Evolutionary conservation across 73 alveolate species (phyloP).

Genomic region (Uronychia setigera): DNA sequence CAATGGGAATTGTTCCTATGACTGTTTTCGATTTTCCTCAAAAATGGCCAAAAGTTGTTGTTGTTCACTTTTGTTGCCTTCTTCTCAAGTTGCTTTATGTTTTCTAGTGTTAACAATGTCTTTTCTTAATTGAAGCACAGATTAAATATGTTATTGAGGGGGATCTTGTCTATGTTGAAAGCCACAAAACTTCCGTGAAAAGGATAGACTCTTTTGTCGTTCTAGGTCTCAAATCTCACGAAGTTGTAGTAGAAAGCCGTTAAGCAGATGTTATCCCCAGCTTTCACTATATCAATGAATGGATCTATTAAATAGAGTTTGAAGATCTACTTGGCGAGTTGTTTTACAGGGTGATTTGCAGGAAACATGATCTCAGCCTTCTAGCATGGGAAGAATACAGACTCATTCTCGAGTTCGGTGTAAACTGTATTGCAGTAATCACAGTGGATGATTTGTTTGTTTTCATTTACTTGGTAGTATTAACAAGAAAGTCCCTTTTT

Average conservation of each 20-base stretch:
- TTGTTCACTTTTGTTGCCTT: neutral
- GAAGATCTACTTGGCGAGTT: slow-evolving; percentile 10
- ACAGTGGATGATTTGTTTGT: slow-evolving; percentile 4
- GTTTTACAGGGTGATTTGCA: neutral
- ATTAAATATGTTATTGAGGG: neutral
- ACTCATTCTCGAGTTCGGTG: neutral
- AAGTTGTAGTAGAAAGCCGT: slow-evolving; percentile 44
- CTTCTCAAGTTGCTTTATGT: slow-evolving; percentile 33
- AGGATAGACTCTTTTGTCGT: slow-evolving; percentile 34
- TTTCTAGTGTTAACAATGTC: slow-evolving; percentile 22
- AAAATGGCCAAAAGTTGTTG: neutral
- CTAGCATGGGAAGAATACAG: slow-evolving; percentile 15
- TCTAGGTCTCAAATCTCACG: slow-evolving; percentile 3
- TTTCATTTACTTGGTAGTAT: slow-evolving; percentile 20
- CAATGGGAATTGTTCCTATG: neutral
- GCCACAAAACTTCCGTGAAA: slow-evolving; percentile 33
- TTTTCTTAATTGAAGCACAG: neutral
- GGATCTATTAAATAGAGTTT: slow-evolving; percentile 46
- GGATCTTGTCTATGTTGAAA: slow-evolving; percentile 37
- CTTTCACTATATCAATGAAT: slow-evolving; percentile 22
- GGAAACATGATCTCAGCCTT: slow-evolving; percentile 43
- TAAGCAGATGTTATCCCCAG: slow-evolving; percentile 32
- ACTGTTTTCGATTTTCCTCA: neutral
- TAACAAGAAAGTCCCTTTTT: slow-evolving; percentile 7
- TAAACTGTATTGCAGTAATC: slow-evolving; percentile 5